phyloP scores from a whole-genome alignment of 345 rosid genomes.

The Geranium brycei region DNA sequence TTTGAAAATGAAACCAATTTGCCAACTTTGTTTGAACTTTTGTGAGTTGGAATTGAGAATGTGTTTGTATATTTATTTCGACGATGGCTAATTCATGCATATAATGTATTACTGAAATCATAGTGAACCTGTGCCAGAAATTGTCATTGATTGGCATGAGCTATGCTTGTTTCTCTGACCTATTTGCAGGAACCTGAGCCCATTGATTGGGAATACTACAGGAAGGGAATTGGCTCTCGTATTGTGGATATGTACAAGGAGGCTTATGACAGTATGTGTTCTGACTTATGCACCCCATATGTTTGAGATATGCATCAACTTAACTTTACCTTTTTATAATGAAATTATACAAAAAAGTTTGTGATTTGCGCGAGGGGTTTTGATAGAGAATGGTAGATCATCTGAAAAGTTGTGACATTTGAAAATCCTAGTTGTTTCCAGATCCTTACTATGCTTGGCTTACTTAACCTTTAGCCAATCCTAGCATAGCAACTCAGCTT shows the following conservation, averaged over 20 bases:
- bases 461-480: not conserved
- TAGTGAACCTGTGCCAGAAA: too few relatives aligned
- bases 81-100: not conserved
- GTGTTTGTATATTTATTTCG: not conserved
- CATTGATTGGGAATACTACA: slow-evolving; percentile 80
- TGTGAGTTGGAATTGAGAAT: too few relatives aligned
- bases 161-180: not conserved
- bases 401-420: not conserved
- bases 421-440: too few relatives aligned
- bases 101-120: too few relatives aligned
- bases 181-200: slow-evolving; percentile 87
- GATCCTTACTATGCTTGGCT: not conserved
- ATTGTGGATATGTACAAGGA: slow-evolving; percentile 93
- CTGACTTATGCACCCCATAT: not conserved
- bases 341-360: not conserved
- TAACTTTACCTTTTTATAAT: not conserved
- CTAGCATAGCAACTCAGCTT: too few relatives aligned
- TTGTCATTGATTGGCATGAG: too few relatives aligned
- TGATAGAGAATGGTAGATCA: not conserved
- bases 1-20: not conserved
- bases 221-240: slow-evolving; percentile 82
- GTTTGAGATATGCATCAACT: too few relatives aligned
- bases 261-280: slow-evolving; percentile 70
- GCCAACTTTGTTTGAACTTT: not conserved
- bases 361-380: not conserved